Evolutionary conservation across 352 stramenopile genomes (phyloP), one percentile per base, ranked within the genome.

Genomic region (Plasmopara halstedii): DNA sequence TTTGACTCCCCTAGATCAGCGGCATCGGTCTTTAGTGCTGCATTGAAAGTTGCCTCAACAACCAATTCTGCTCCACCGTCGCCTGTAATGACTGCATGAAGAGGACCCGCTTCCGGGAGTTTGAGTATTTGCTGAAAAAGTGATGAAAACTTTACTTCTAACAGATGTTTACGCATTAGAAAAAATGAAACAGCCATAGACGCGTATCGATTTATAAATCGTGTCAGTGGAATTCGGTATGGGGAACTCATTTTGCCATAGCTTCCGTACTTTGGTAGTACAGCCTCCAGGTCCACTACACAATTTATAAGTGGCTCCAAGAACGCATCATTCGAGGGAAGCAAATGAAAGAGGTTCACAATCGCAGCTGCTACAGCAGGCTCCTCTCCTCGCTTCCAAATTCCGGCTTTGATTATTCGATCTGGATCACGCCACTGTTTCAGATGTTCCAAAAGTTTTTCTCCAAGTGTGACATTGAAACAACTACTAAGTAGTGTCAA

Each of bases 391-490:
- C 80, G 67, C 45, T 95, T 95, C 88, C 88, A 97, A 51, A 91
- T 97, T n/a, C 53, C 70, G 31, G 87, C 86, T 66, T 95, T 94
- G 22, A 93, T 80, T 33, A 95, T 95, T 25, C 84, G 81, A 27
- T 94, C 85, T 0, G 88, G 86, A 45, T 96, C 84, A 15, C 80
- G 72, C 86, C 86, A 98, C 54, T 97, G 90, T 56, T 97, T 93
- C 11, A 98, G 58, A 55, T 98, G 95, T 49, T 98, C 95, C 1
- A 98, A 60, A 22, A 99, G 58, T 58, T 99, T 98, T 53, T 98
- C 95, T 5, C 94, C 96, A 0, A 99, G 68, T 10, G 93, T 98
- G 26, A 97, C 94, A 45, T 98, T 98, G 53, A 99, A 99, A 72
- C 94, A 98, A 33, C 82, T 97, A 46, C 88, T 97, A 1, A 99